Conservation (phyloP, 441 rosid genomes). For the Cnidoscolus chayamansa region DNA sequence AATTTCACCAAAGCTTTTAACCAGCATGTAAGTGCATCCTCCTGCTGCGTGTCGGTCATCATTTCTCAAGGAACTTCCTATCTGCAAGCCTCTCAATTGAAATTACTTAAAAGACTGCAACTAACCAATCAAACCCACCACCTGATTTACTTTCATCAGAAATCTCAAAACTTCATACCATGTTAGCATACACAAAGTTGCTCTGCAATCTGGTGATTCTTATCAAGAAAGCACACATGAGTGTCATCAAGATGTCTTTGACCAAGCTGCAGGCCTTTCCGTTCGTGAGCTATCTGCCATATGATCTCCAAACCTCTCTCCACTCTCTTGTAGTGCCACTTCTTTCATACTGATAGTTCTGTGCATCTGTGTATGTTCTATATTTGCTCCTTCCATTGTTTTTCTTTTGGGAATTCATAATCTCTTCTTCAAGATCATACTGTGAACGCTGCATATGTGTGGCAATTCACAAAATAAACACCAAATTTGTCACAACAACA, state of each 20-base stretch:
- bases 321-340: slow-evolving; percentile 52
- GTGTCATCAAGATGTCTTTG: slow-evolving; percentile 33
- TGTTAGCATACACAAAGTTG: background rate
- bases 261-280: slow-evolving; percentile 34
- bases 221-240: background rate
- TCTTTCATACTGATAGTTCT: slow-evolving; percentile 50
- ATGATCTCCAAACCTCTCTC: slow-evolving; percentile 60
- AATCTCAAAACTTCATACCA: slow-evolving; percentile 6
- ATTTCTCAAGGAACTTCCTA: background rate
- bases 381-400: slow-evolving; percentile 49
- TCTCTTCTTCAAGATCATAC: slow-evolving; percentile 87
- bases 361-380: slow-evolving; percentile 46
- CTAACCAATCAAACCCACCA: background rate
- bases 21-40: background rate
- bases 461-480: background rate
- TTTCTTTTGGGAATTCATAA: slow-evolving; percentile 57
- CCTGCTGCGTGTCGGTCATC: background rate
- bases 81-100: background rate
- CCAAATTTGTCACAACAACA: background rate
- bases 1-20: slow-evolving; percentile 1
- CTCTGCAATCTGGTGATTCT: slow-evolving; percentile 2
- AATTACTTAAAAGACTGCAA: background rate
- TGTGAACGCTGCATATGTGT: slow-evolving; percentile 55
- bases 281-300: slow-evolving; percentile 34
- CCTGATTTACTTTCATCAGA: slow-evolving; percentile 2